These are phyloP conservation scores for Lasiosphaeria ovina DNA, from an alignment of 495 filamentous ascomycete species.

Conservation along the genomic window DNA sequence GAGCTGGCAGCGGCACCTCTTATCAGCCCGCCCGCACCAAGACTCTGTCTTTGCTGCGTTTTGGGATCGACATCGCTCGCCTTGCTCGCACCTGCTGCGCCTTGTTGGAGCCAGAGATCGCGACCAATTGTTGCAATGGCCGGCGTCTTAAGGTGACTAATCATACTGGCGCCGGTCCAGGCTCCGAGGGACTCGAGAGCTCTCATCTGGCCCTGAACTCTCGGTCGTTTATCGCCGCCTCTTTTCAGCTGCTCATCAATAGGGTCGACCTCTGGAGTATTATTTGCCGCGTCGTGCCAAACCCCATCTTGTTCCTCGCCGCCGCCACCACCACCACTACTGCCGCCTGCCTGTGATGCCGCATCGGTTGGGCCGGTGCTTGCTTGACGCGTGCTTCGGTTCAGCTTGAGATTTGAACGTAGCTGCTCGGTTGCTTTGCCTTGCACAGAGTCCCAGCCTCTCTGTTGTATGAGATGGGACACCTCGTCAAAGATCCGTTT, in stretches of 20 bases:
- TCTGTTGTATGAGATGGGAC: conserved; percentile 53
- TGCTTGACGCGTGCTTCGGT: conserved; percentile 35
- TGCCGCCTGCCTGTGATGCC: conserved; percentile 3
- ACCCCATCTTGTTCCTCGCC: conserved; percentile 30
- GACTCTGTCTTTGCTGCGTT: conserved; percentile 55
- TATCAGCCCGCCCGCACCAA: conserved; percentile 56
- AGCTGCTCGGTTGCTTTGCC: conserved; percentile 60
- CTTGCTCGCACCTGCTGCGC: conserved; percentile 66
- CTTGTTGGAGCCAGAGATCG: conserved; percentile 78
- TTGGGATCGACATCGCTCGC: conserved; percentile 58
- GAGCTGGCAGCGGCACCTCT: conserved; percentile 50
- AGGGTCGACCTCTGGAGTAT: conserved; percentile 55
- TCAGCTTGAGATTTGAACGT: conserved; percentile 50
- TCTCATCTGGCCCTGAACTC: conserved; percentile 59
- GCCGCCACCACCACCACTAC: not conserved
- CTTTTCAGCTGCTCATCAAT: conserved; percentile 62
- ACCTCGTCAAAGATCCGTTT: conserved; percentile 77
- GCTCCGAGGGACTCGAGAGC: conserved; percentile 80
- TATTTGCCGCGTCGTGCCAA: conserved; percentile 43
- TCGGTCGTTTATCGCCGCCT: conserved; percentile 46
- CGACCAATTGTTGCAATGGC: conserved; percentile 81
- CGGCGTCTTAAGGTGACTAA: conserved; percentile 73
- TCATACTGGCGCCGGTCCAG: conserved; percentile 85
- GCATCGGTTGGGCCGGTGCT: conserved; percentile 22
- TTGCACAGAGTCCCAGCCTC: conserved; percentile 75